Evolutionary conservation across 805 yeast genomes (phyloP).

Genomic region (Lipomyces yamadae): DNA sequence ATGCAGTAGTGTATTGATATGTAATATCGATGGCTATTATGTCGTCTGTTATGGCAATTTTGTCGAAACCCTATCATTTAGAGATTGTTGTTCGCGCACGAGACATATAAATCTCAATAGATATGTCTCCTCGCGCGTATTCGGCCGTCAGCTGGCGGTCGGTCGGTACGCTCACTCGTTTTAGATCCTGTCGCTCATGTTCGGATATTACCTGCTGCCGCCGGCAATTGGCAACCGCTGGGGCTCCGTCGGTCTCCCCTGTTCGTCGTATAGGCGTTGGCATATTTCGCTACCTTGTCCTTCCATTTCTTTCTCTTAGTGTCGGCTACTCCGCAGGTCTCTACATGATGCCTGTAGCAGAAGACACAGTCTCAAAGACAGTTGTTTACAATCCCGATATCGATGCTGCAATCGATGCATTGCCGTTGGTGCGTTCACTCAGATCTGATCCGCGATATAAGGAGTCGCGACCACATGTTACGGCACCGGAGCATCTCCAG

Average conservation of each 20-base stretch:
- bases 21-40: too few relatives aligned
- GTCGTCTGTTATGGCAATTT: too few relatives aligned
- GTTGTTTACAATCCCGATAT: conserved; percentile 2
- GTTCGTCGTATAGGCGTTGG: not conserved
- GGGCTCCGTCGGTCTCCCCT: not conserved
- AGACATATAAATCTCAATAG: not conserved
- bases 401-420: conserved; percentile 15
- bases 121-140: not conserved
- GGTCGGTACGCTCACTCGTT: not conserved
- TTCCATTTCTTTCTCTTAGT: conserved; percentile 10
- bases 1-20: too few relatives aligned
- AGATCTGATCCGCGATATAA: conserved; percentile 37
- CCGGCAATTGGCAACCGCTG: not conserved
- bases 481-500: conserved; percentile 38
- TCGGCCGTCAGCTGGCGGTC: not conserved
- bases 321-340: conserved; percentile 11
- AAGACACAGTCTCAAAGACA: not conserved
- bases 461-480: conserved; percentile 42
- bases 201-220: not conserved
- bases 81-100: too few relatives aligned
- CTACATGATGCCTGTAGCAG: not conserved
- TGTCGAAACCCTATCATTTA: too few relatives aligned
- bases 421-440: conserved; percentile 29
- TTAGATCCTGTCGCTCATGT: not conserved
- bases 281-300: conserved; percentile 8